Evolutionary conservation across 2,329 filamentous ascomycete species (phyloP).

Genomic region (Calonectria pseudoturangicola): DNA sequence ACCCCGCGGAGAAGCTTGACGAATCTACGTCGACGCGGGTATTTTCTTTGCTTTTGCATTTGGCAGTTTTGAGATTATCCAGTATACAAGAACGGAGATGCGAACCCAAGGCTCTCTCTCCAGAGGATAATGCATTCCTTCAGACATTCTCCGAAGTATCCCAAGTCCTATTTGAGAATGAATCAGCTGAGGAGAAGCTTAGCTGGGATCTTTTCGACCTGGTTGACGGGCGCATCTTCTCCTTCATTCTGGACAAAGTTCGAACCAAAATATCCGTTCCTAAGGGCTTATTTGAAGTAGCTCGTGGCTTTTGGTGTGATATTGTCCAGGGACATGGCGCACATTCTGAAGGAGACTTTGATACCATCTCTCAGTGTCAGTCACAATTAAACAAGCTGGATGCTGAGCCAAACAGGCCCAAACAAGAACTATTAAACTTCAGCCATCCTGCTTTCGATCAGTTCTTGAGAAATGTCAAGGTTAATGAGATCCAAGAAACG

Average conservation of each 20-base stretch:
- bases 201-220: conserved; percentile 58
- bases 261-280: conserved; percentile 20
- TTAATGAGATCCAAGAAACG: conserved; percentile 58
- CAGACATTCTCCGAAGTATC: conserved; percentile 49
- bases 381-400: not conserved
- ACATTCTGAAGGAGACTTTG: conserved; percentile 14
- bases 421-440: conserved; percentile 62
- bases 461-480: conserved; percentile 65
- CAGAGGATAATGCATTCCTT: conserved; percentile 28
- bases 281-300: conserved; percentile 28
- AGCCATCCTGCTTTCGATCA: conserved; percentile 67
- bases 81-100: conserved; percentile 45
- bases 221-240: conserved; percentile 57
- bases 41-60: conserved; percentile 43
- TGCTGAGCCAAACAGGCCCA: not conserved
- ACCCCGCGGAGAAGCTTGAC: not conserved
- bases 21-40: conserved; percentile 31
- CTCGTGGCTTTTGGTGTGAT: conserved; percentile 21
- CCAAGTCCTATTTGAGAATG: conserved; percentile 43
- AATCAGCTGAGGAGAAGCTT: not conserved
- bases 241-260: conserved; percentile 45
- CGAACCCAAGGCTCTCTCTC: not conserved
- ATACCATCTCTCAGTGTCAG: not conserved
- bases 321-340: not conserved
- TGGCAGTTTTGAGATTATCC: conserved; percentile 34